These are phyloP conservation scores for Trichosanthes truncata DNA, from an alignment of 306 rosid genomes.

Conservation along the genomic window DNA sequence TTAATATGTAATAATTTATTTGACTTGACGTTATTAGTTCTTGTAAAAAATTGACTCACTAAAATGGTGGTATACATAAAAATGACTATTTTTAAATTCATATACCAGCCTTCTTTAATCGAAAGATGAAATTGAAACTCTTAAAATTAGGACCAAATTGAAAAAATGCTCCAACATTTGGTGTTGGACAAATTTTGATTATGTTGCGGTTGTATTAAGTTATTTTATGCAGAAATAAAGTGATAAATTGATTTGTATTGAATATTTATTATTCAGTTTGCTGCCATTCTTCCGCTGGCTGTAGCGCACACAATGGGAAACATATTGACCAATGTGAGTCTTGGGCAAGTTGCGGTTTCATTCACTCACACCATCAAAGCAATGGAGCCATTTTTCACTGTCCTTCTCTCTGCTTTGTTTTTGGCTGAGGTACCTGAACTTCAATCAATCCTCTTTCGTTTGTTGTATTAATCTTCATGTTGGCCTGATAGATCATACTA, in stretches of 20 bases:
- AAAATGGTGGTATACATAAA: no score
- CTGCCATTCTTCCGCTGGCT: constrained; percentile 68
- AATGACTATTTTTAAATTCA: no score
- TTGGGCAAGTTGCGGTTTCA: constrained; percentile 88
- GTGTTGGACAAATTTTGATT: no score
- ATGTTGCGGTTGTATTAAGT: neutral
- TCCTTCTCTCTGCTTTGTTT: constrained; percentile 76
- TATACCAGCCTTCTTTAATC: no score
- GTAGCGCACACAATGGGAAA: constrained; percentile 75
- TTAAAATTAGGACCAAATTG: no score
- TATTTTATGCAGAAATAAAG: neutral
- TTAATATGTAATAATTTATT: no score
- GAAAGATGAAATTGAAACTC: no score
- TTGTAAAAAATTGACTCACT: no score
- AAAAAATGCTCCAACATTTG: no score
- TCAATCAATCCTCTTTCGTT: neutral
- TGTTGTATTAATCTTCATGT: neutral
- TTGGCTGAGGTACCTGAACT: constrained; percentile 63
- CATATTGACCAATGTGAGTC: constrained; percentile 89
- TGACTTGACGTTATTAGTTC: no score
- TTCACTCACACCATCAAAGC: constrained; percentile 97
- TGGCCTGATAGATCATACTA: neutral
- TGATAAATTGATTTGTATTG: neutral
- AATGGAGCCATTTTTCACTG: constrained; percentile 88
- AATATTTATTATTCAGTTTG: constrained; percentile 34